Evolutionary conservation across 1,139 yeast species (phyloP).

Genomic region (Tardiomyces blankii): DNA sequence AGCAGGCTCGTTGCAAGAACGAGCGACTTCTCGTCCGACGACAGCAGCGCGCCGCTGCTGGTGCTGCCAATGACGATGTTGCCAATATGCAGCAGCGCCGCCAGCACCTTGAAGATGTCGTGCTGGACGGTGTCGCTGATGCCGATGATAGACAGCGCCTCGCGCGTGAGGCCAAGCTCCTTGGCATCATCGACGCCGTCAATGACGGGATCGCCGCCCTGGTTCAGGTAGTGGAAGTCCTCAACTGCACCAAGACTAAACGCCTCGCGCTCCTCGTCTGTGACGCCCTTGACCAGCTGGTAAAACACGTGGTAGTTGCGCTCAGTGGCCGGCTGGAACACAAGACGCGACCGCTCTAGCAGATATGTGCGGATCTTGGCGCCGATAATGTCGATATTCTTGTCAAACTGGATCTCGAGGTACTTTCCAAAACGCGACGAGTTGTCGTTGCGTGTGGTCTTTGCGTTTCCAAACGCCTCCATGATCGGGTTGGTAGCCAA

Average conservation of each 20-base stretch:
- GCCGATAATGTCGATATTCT: conserved; percentile 70
- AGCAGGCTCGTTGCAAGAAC: conserved; percentile 75
- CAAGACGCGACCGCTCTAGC: conserved; percentile 87
- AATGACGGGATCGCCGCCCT: conserved; percentile 72
- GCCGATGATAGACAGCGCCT: conserved; percentile 74
- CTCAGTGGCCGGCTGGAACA: conserved; percentile 81
- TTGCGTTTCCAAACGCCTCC: conserved; percentile 99
- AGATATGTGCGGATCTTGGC: conserved; percentile 89
- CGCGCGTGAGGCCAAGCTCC: conserved; percentile 65
- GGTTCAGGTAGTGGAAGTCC: conserved; percentile 76
- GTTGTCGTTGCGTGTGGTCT: conserved; percentile 93
- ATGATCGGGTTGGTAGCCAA: conserved; percentile 96
- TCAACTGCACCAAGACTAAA: conserved; percentile 52
- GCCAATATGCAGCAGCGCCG: conserved; percentile 89
- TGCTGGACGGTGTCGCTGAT: conserved; percentile 48
- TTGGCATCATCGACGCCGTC: conserved; percentile 71
- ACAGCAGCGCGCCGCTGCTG: conserved; percentile 70
- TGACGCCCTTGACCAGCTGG: conserved; percentile 75
- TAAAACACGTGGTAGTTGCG: conserved; percentile 94
- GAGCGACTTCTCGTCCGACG: conserved; percentile 79
- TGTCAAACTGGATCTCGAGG: conserved; percentile 78
- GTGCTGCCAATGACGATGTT: conserved; percentile 83
- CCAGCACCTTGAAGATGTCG: conserved; percentile 65
- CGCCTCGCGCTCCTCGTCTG: conserved; percentile 43
- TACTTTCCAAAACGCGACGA: conserved; percentile 97